phyloP scores from a whole-genome alignment of 2,329 filamentous ascomycete species.

The Chrysoporthe cubensis region DNA sequence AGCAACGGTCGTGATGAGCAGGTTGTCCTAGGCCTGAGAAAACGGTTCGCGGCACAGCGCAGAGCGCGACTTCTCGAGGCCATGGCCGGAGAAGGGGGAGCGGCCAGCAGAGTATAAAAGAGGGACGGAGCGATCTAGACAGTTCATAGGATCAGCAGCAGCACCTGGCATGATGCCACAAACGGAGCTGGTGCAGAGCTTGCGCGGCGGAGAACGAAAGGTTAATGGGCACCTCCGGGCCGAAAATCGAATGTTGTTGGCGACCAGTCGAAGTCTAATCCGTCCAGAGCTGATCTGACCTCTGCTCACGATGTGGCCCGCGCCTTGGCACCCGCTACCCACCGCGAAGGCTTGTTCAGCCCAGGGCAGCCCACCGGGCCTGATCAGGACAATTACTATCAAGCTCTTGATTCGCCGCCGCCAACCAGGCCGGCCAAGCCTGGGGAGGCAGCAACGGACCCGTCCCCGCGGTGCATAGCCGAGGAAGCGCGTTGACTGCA shows the following conservation, averaged over 20 bases:
- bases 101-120: conserved; percentile 8
- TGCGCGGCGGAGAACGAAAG: conserved; percentile 10
- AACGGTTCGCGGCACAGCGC: conserved; percentile 26
- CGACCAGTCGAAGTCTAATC: neutral
- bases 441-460: neutral
- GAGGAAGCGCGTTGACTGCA: neutral
- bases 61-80: conserved; percentile 27
- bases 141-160: conserved; percentile 5
- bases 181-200: conserved; percentile 11
- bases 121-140: conserved; percentile 3
- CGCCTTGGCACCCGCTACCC: neutral
- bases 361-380: neutral
- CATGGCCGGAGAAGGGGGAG: conserved; percentile 18
- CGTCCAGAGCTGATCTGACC: conserved; percentile 16
- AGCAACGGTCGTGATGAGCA: conserved; percentile 16
- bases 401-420: no score
- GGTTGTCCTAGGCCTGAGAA: conserved; percentile 17
- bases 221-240: conserved; percentile 16
- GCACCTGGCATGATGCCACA: conserved; percentile 22
- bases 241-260: conserved; percentile 18
- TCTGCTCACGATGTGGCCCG: conserved; percentile 4
- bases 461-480: conserved; percentile 16
- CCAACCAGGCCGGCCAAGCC: no score
- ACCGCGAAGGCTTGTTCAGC: neutral
- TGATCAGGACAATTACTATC: no score